phyloP scores from a whole-genome alignment of 176 grass and related monocot species.

The Neostapfia colusana region DNA sequence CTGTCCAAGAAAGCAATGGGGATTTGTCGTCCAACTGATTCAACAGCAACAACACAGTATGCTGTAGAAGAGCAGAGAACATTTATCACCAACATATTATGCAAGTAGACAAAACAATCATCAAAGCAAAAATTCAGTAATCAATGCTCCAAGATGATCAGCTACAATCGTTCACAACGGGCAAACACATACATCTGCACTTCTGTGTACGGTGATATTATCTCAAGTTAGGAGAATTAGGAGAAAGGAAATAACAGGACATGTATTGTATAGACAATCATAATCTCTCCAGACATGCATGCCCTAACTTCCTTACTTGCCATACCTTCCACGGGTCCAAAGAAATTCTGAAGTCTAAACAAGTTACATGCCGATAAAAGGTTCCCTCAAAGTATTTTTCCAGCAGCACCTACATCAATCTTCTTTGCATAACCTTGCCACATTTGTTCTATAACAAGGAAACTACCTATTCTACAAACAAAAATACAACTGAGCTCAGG shows the following conservation, averaged over 20 bases:
- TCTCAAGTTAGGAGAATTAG: neutral
- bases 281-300: neutral
- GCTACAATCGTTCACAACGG: neutral
- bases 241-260: neutral
- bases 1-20: constrained; percentile 89
- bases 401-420: neutral
- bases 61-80: constrained; percentile 46
- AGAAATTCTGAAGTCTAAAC: neutral
- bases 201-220: neutral
- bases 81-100: constrained; percentile 10
- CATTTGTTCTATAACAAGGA: neutral
- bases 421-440: neutral
- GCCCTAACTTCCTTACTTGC: too few species aligned
- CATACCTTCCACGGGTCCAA: neutral
- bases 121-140: neutral
- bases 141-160: neutral
- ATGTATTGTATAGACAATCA: neutral
- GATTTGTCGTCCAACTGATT: constrained; percentile 82
- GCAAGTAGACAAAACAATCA: neutral
- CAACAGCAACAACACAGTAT: constrained; percentile 90
- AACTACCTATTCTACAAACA: neutral
- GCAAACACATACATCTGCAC: neutral
- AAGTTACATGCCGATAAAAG: neutral
- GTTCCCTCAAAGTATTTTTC: neutral
- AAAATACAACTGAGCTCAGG: neutral